Percentiles rank a stretch among this genome's conserved stretches.
phyloP scores from a whole-genome alignment of 2,329 filamentous ascomycete species.

The Aspergillus terreus region DNA sequence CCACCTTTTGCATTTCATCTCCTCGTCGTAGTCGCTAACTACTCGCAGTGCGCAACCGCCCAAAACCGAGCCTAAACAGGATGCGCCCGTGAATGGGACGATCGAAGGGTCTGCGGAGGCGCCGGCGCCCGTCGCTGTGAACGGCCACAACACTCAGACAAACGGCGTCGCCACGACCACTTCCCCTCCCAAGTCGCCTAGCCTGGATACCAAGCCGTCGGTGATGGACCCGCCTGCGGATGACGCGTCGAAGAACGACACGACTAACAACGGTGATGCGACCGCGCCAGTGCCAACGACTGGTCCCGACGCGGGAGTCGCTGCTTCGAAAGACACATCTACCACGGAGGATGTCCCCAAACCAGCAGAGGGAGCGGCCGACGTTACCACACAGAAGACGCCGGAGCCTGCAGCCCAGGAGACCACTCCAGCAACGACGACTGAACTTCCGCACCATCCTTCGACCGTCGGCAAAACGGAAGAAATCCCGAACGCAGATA shows the following conservation, averaged over 20 bases:
- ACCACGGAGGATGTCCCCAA: neutral
- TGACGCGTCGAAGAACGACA: slow-evolving; percentile 8
- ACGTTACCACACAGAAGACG: neutral
- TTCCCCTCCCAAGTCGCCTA: slow-evolving; percentile 27
- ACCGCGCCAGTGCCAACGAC: slow-evolving; percentile 1
- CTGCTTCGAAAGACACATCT: neutral
- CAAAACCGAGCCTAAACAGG: slow-evolving; percentile 22
- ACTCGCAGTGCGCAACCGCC: slow-evolving; percentile 20
- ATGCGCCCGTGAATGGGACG: slow-evolving; percentile 13
- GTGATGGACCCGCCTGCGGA: slow-evolving; percentile 9
- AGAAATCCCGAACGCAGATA: slow-evolving; percentile 16
- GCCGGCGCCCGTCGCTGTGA: slow-evolving; percentile 19
- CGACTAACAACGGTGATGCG: slow-evolving; percentile 4
- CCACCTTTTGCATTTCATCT: neutral
- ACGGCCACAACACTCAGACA: slow-evolving; percentile 26
- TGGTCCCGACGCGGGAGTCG: neutral
- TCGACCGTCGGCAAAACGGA: slow-evolving; percentile 14
- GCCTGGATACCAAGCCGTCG: slow-evolving; percentile 9
- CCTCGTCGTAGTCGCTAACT: slow-evolving; percentile 14
- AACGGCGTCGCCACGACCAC: slow-evolving; percentile 28
- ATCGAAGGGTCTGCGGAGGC: slow-evolving; percentile 10
- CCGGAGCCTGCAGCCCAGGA: slow-evolving; percentile 4
- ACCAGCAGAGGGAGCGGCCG: neutral
- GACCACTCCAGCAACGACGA: slow-evolving; percentile 15
- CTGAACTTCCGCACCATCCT: slow-evolving; percentile 35